These are phyloP conservation scores for Lolium rigidum DNA, from an alignment of 176 grass and related monocot species.

Conservation along the genomic window DNA sequence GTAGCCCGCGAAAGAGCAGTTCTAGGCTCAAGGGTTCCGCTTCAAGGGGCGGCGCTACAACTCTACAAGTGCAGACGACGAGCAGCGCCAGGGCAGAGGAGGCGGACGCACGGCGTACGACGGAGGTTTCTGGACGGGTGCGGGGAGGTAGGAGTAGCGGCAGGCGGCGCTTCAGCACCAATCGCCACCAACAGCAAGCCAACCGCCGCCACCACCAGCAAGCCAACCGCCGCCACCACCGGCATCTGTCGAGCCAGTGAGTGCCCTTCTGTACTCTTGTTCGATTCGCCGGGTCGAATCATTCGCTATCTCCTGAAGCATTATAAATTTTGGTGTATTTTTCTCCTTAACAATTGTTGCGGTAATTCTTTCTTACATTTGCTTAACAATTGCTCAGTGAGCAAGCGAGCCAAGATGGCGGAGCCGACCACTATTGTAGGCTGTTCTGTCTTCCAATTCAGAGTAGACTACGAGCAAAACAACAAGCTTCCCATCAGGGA, in stretches of 20 bases:
- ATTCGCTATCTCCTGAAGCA: neutral
- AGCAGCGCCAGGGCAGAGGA: too few relatives aligned
- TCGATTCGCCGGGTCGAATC: neutral
- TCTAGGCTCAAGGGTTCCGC: neutral
- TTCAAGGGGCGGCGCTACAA: too few relatives aligned
- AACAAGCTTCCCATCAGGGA: neutral
- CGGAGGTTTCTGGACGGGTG: neutral
- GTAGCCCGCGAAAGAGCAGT: neutral
- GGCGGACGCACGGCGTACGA: neutral
- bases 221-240: too few relatives aligned
- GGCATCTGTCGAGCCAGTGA: neutral
- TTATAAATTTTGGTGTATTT: neutral
- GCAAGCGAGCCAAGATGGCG: neutral
- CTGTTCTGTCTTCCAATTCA: slow-evolving; percentile 5
- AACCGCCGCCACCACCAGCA: too few relatives aligned
- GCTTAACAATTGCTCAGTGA: neutral
- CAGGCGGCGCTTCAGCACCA: neutral
- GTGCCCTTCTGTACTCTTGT: neutral
- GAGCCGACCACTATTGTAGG: neutral
- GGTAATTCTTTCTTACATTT: neutral
- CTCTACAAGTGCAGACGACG: too few relatives aligned
- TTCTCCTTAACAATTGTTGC: neutral
- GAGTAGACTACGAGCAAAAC: slow-evolving; percentile 22
- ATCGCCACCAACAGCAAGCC: neutral
- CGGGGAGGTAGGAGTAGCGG: neutral